These are phyloP conservation scores for Dalechampia spathulata DNA, from an alignment of 441 rosid genomes.

Conservation along the genomic window DNA sequence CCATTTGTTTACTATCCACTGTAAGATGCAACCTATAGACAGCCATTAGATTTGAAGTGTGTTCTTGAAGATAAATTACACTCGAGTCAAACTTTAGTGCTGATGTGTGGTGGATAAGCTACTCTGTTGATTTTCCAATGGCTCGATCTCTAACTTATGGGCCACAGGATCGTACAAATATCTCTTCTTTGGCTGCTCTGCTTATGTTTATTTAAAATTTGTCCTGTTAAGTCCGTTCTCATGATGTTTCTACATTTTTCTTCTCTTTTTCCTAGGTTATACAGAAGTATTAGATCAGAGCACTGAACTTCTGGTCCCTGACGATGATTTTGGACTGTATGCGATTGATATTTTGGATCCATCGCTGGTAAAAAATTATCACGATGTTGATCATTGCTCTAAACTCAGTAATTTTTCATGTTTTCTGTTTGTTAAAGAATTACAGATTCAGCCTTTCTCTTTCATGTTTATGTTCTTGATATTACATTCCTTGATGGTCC, in stretches of 20 bases:
- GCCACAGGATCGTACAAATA: too few species aligned
- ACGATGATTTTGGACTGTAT: conserved; percentile 75
- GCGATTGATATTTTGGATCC: conserved; percentile 85
- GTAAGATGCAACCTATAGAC: background rate
- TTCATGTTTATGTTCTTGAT: conserved; percentile 11
- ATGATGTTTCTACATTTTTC: background rate
- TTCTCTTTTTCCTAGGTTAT: conserved; percentile 39
- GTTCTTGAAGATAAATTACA: background rate
- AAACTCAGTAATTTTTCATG: background rate
- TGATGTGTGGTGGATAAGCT: background rate
- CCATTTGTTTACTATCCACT: background rate
- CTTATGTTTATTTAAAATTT: too few species aligned
- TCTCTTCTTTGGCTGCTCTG: too few species aligned
- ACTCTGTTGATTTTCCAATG: background rate
- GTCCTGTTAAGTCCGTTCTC: background rate
- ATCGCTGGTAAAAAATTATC: conserved; percentile 41
- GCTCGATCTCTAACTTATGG: background rate
- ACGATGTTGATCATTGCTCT: background rate
- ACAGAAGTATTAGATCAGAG: conserved; percentile 56
- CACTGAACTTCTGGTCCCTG: conserved; percentile 66
- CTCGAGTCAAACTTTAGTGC: background rate
- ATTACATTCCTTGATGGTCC: conserved; percentile 16
- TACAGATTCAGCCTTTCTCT: background rate
- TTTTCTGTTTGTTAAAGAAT: background rate
- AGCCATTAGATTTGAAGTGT: background rate